Base-by-base conservation (phyloP, 139 green algal species). In the Chlamydomonas urium region DNA sequence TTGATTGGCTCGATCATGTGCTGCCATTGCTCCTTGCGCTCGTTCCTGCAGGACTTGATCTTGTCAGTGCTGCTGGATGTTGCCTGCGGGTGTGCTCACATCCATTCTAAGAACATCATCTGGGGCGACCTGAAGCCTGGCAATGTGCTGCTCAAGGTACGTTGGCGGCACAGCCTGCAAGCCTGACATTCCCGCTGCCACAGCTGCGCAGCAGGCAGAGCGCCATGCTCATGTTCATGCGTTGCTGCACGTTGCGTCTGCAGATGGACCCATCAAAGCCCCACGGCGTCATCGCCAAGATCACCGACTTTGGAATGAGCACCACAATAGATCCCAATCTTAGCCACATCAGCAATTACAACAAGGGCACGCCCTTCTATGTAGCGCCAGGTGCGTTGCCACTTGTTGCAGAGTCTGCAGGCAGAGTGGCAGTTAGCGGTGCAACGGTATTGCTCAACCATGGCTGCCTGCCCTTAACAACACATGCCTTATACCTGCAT, bases 31-130 rank as follows among this genome's bases (percentile, higher is more conserved):
- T n/a, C 21, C 45, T 56, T 56, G 21, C 21, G 45, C 17, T 26
- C 45, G 21, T 26, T 63, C 17, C 24, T 63, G 53, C 63, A 73
- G 72, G 57, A 69, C 32, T 67, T 75, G 24, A 38, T 73, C 14
- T 47, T 82, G 31, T 59, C 36, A 35, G 21, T 63, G 14, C 66
- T 82, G 28, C 48, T 58, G 17, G 76, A 78, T 66, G 47, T 75
- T 21, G 53, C 47, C 4, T 36, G 36, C 19, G 69, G 69, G 36
- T 67, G 61, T 28, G 34, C 47, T 1, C 65, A 76, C 71, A 76
- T 76, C 38, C 71, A 76, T 59, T 71, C 59, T 3, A 66, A 71
- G 38, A 76, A 76, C 71, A 76, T 76, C 60, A 65, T 76, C 53
- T 66, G 50, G 31, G 67, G 47, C 8, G 69, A 75, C 38, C 38